Evolutionary conservation across 2,329 filamentous ascomycete species (phyloP).

Genomic region (Colletotrichum sp.): DNA sequence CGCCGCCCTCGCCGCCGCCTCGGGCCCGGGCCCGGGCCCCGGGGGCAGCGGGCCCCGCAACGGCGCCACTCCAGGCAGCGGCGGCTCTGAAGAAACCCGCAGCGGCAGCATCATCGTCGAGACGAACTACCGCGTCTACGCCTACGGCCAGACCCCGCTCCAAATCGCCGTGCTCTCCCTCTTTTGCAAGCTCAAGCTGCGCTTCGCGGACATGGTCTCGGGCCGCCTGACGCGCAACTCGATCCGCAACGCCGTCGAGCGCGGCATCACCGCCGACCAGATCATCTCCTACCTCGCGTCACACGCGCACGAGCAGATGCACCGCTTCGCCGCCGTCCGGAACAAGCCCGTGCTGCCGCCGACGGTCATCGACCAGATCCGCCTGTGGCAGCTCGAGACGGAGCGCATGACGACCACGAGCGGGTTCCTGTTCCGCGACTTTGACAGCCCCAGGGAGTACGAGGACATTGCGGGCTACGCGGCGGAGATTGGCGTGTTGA

Average conservation of each 20-base stretch:
- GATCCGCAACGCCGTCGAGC: constrained; percentile 83
- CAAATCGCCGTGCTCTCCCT: constrained; percentile 94
- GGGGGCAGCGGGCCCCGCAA: constrained; percentile 27
- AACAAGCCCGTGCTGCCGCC: constrained; percentile 82
- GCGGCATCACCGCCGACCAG: constrained; percentile 93
- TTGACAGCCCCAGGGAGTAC: constrained; percentile 74
- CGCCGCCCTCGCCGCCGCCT: constrained; percentile 62
- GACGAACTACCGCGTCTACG: constrained; percentile 97
- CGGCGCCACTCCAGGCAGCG: constrained; percentile 37
- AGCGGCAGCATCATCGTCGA: constrained; percentile 90
- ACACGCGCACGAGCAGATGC: constrained; percentile 95
- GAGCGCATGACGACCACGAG: constrained; percentile 86
- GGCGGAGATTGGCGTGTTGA: constrained; percentile 86
- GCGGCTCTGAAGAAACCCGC: constrained; percentile 50
- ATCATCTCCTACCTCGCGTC: constrained; percentile 92
- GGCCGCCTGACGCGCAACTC: constrained; percentile 90
- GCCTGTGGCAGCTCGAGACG: constrained; percentile 96
- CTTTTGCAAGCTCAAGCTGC: constrained; percentile 85
- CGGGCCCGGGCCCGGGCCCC: constrained; percentile 24
- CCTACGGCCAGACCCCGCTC: constrained; percentile 91
- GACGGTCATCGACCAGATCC: constrained; percentile 96
- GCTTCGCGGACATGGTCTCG: constrained; percentile 93
- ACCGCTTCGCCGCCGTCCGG: constrained; percentile 63
- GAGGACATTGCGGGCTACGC: constrained; percentile 77
- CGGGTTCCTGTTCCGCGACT: constrained; percentile 91